phyloP scores from a whole-genome alignment of 371 early-diverging fungal genomes.

The Mucor circinelloides region DNA sequence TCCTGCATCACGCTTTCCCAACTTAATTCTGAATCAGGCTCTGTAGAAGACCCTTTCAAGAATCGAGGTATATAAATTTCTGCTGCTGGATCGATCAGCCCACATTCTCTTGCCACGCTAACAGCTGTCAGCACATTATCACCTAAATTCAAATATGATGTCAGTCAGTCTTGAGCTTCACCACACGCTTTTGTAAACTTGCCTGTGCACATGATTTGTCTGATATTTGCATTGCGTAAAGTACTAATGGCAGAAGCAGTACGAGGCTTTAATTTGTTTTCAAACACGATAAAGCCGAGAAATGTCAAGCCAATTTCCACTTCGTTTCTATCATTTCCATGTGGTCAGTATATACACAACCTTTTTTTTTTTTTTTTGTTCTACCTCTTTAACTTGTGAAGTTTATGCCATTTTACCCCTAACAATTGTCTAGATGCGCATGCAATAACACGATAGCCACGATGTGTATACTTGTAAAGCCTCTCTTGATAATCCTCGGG shows the following conservation, averaged over 20 bases:
- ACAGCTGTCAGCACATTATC: constrained; percentile 98
- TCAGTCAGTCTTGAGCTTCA: neutral
- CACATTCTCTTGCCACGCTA: constrained; percentile 93
- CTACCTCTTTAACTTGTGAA: constrained; percentile 76
- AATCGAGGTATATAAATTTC: constrained; percentile 65
- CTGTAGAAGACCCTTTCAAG: constrained; percentile 51
- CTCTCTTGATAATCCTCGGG: constrained; percentile 84
- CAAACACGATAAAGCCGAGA: constrained; percentile 97
- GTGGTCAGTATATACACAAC: no score
- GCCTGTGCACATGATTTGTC: constrained; percentile 98
- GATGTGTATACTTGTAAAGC: constrained; percentile 86
- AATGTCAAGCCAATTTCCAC: constrained; percentile 89
- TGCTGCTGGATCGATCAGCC: constrained; percentile 64
- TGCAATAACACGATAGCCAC: constrained; percentile 96
- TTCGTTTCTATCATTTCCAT: constrained; percentile 64
- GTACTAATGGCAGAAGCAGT: constrained; percentile 83
- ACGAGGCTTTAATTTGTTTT: constrained; percentile 96
- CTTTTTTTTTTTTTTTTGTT: no score
- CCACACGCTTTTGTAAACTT: constrained; percentile 7
- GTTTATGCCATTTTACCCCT: constrained; percentile 74
- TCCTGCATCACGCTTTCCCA: constrained; percentile 77
- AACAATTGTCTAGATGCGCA: constrained; percentile 79
- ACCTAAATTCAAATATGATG: constrained; percentile 40
- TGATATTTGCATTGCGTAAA: constrained; percentile 87
- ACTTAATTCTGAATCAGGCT: constrained; percentile 57